These are phyloP conservation scores for Pseudognaphalium luteoalbum DNA, from an alignment of 129 eudicot species.

Conservation along the genomic window DNA sequence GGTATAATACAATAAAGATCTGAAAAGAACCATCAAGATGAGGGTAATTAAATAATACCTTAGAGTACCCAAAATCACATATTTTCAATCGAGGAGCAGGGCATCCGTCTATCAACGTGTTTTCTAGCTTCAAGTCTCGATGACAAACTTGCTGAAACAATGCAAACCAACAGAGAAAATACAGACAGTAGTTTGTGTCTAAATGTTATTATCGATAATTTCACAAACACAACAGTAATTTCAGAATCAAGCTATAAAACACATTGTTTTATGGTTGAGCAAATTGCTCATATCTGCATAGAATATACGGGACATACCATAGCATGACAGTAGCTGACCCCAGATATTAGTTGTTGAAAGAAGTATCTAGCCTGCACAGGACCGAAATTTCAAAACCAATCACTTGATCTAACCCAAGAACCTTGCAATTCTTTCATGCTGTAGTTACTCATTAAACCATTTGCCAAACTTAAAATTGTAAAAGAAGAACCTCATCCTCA, in stretches of 20 bases:
- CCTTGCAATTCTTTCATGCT: background rate
- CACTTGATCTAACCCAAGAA: background rate
- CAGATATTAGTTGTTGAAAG: conserved; percentile 64
- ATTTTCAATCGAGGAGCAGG: conserved; percentile 73
- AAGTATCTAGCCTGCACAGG: conserved; percentile 49
- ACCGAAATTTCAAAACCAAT: background rate
- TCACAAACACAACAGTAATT: background rate
- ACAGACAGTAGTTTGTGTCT: background rate
- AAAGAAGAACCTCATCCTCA: conserved; percentile 56
- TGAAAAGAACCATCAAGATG: background rate
- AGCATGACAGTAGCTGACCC: conserved; percentile 68
- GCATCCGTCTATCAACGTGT: conserved; percentile 72
- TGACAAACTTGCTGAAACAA: conserved; percentile 76
- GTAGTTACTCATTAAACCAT: background rate
- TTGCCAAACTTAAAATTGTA: background rate
- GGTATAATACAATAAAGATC: background rate
- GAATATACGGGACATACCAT: conserved; percentile 38
- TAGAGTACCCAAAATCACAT: conserved; percentile 85
- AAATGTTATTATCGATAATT: conserved; percentile 8
- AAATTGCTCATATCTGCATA: conserved; percentile 7
- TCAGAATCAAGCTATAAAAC: background rate
- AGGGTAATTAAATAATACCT: conserved; percentile 35
- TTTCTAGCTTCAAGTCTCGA: conserved; percentile 76
- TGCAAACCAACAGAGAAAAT: conserved; percentile 17
- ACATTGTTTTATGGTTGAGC: background rate